phyloP scores from a whole-genome alignment of 345 rosid genomes.

The Eutrema japonicum region DNA sequence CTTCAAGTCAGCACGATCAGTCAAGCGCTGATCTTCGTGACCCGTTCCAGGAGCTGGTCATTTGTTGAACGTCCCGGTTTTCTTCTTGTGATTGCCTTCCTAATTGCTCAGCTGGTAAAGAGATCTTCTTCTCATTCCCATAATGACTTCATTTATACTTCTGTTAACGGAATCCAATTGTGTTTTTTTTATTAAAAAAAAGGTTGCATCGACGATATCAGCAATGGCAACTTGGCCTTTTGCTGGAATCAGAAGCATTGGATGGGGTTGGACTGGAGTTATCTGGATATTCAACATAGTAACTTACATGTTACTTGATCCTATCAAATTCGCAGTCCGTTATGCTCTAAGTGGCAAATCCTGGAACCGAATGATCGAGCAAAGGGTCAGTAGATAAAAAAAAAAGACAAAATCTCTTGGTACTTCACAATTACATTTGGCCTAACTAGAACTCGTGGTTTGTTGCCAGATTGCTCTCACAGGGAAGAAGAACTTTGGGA shows the following conservation, averaged over 20 bases:
- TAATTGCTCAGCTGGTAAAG: slow-evolving; percentile 61
- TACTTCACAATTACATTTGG: background rate
- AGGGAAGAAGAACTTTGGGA: slow-evolving; percentile 50
- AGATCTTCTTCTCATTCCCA: background rate
- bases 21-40: slow-evolving; percentile 82
- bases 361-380: slow-evolving; percentile 64
- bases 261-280: slow-evolving; percentile 80
- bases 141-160: background rate
- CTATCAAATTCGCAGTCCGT: slow-evolving; percentile 74
- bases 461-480: slow-evolving; percentile 48
- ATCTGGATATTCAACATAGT: slow-evolving; percentile 78
- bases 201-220: slow-evolving; percentile 74
- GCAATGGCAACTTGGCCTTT: slow-evolving; percentile 60
- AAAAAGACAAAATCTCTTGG: background rate
- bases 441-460: background rate
- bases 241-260: slow-evolving; percentile 70
- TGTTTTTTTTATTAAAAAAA: background rate
- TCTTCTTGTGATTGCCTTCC: slow-evolving; percentile 74
- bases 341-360: slow-evolving; percentile 82
- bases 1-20: slow-evolving; percentile 75
- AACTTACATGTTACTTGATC: slow-evolving; percentile 75
- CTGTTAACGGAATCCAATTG: background rate
- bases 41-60: slow-evolving; percentile 70
- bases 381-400: slow-evolving; percentile 55
- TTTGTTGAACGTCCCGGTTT: slow-evolving; percentile 59